phyloP scores from a whole-genome alignment of 2,329 filamentous ascomycete genomes.

The Cercospora brassicicola region DNA sequence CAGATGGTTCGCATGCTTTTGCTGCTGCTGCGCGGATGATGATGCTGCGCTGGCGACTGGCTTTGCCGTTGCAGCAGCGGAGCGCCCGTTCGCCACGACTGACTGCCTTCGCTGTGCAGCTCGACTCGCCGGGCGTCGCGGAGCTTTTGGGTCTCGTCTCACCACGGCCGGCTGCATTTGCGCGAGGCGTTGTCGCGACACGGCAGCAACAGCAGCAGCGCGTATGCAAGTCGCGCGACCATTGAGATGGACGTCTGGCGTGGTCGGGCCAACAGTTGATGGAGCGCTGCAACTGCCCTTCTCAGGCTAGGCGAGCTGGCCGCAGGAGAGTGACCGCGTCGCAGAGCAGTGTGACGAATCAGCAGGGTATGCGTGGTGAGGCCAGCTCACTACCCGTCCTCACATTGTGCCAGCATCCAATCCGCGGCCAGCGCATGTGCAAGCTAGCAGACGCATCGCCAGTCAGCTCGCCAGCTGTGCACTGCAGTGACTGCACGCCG shows the following conservation, averaged over 20 bases:
- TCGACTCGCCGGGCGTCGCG: background rate
- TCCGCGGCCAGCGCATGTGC: constrained; percentile 2
- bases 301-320: background rate
- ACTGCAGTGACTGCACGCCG: background rate
- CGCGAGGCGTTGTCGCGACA: constrained; percentile 1
- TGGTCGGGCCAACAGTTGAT: background rate
- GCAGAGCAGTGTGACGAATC: constrained; percentile 1
- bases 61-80: too few species aligned
- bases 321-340: constrained; percentile 8
- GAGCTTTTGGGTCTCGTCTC: constrained; percentile 3
- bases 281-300: constrained; percentile 7
- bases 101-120: background rate
- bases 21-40: background rate
- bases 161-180: background rate
- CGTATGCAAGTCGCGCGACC: background rate
- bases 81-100: background rate
- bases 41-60: background rate
- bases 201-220: background rate
- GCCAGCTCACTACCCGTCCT: constrained; percentile 11
- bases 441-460: background rate
- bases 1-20: constrained; percentile 12
- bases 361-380: background rate
- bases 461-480: background rate
- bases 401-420: background rate
- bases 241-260: background rate